Base-by-base conservation (phyloP, 768 basidiomycete genomes). In the Pleurotus tuber-regium region DNA sequence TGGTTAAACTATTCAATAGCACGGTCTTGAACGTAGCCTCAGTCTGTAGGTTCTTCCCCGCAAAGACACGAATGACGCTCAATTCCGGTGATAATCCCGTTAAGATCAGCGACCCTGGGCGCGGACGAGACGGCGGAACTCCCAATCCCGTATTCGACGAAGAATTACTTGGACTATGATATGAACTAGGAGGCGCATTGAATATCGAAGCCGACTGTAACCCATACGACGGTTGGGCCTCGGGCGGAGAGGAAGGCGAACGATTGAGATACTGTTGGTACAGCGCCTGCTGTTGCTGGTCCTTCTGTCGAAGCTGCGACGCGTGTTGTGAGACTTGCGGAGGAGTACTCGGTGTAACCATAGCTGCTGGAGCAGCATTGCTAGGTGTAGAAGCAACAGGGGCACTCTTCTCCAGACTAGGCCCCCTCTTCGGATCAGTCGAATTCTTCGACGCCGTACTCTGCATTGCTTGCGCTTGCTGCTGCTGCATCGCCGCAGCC, bases 21-120 rank as follows among this genome's bases (percentile, higher is more conserved):
- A 96, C 97, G 4, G 97, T 98, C 74, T 98, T 98, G 79, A 99
- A 99, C 4, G 96, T 97, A 2, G 94, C 92, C 60, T 98, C 95
- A 0, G 93, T 92, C 64, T 93, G 86, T 56, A 98, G 65, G 57
- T 91, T 79, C 57, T 87, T 84, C 24, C 96, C 97, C 0, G 96
- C 95, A 63, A 99, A 99, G 31, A 99, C 84, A 21, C 97, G 89
- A 44, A 99, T 86, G 55, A 99, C 97, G 59, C 88, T 97, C 50
- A 99, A 79, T 49, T 94, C 86, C 0, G 89, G 91, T 21, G 80
- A 65, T 30, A 78, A 69, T 10, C 82, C 75, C 2, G 84, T 78
- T 11, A 92, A 72, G 25, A 92, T 83, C 18, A 92, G 71, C 4
- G 90, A 92, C 2, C 89, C 89, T 0, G 89, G 89, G 19, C 89